A percentile compares a stretch with the other conserved stretches of the same genome.
Evolutionary conservation across 176 grass and related monocot species (phyloP).

Genomic region (Ensete ventricosum): DNA sequence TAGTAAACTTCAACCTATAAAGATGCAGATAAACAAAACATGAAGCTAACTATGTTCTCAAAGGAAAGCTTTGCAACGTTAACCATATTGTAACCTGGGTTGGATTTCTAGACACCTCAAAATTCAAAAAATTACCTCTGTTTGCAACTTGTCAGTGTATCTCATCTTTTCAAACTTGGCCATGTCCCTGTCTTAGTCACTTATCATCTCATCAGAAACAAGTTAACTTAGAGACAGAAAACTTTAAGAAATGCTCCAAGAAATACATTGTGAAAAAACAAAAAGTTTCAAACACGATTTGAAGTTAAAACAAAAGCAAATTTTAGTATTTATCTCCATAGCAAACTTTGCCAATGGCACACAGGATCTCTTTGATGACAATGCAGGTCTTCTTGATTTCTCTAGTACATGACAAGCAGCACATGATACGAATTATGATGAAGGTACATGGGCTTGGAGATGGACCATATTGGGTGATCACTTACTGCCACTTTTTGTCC

Average conservation of each 20-base stretch:
- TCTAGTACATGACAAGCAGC: constrained; percentile 29
- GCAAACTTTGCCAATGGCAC: background rate
- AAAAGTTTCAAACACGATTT: background rate
- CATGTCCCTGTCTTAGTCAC: no score
- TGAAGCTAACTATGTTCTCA: background rate
- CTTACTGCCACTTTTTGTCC: constrained; percentile 23
- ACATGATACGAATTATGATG: constrained; percentile 30
- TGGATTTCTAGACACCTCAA: background rate
- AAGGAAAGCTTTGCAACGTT: background rate
- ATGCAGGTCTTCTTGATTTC: constrained; percentile 24
- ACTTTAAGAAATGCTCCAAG: background rate
- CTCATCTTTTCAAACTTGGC: background rate
- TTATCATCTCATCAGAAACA: background rate
- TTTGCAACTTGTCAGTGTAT: background rate
- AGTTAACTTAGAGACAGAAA: no score
- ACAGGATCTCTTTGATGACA: background rate
- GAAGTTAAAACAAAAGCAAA: background rate
- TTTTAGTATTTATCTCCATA: background rate
- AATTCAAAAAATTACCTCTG: background rate
- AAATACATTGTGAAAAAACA: background rate
- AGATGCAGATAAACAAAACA: background rate
- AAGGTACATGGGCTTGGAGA: constrained; percentile 31
- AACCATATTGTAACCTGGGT: background rate
- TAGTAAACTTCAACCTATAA: background rate
- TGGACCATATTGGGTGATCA: constrained; percentile 26